phyloP scores from a whole-genome alignment of 495 filamentous ascomycete genomes.

The Aspergillus diversus region DNA sequence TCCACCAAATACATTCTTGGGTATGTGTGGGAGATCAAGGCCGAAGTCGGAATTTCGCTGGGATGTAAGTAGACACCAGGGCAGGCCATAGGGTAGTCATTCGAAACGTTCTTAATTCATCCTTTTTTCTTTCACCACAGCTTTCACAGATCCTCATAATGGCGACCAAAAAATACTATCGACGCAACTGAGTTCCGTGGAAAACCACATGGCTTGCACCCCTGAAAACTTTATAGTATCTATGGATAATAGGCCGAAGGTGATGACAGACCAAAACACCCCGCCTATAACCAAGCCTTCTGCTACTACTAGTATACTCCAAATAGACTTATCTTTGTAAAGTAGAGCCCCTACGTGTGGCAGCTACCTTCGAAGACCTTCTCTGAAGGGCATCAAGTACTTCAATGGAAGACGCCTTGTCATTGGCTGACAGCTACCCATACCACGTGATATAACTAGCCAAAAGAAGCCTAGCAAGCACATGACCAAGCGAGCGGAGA shows the following conservation, averaged over 20 bases:
- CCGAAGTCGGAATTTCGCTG: too few relatives aligned
- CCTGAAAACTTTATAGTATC: too few relatives aligned
- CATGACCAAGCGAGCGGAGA: conserved; percentile 24
- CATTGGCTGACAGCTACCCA: background rate
- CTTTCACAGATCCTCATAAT: background rate
- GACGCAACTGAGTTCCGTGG: background rate
- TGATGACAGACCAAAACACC: background rate
- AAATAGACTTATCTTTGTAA: conserved; percentile 14
- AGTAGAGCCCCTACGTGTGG: too few relatives aligned
- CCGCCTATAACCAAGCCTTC: background rate
- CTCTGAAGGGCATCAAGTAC: too few relatives aligned
- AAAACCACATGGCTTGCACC: background rate
- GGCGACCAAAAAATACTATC: background rate
- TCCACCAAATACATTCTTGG: too few relatives aligned
- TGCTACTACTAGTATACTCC: conserved; percentile 18
- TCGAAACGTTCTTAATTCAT: too few relatives aligned
- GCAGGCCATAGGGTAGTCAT: too few relatives aligned
- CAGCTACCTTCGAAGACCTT: too few relatives aligned
- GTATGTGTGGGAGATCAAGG: too few relatives aligned
- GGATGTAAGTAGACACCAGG: too few relatives aligned
- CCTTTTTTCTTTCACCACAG: background rate
- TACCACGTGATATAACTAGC: conserved; percentile 26
- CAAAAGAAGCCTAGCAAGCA: conserved; percentile 30
- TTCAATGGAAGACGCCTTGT: background rate
- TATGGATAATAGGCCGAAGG: background rate